Conservation (phyloP, 176 grass and related monocot genomes). For the Zizania latifolia region DNA sequence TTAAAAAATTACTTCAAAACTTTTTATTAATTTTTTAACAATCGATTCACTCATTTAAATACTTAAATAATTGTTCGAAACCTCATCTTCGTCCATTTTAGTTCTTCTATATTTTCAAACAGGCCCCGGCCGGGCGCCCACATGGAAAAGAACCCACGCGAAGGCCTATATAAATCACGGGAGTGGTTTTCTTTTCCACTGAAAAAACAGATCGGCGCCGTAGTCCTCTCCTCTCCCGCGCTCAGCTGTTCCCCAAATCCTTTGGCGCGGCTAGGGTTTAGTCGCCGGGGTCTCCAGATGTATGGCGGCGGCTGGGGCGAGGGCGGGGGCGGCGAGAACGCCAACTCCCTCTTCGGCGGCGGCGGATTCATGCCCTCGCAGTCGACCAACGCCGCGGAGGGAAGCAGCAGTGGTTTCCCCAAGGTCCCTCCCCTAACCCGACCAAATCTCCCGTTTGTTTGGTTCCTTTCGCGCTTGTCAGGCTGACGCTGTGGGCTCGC, state of each 20-base stretch:
- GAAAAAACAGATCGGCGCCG: neutral
- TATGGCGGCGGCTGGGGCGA: slow-evolving; percentile 34
- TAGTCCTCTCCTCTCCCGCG: slow-evolving; percentile 5
- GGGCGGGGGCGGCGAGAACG: slow-evolving; percentile 36
- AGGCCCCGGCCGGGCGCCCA: too few species aligned
- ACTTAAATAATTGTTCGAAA: too few species aligned
- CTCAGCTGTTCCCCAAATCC: neutral
- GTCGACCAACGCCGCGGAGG: slow-evolving; percentile 50
- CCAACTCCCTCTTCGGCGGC: slow-evolving; percentile 59
- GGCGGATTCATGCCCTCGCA: slow-evolving; percentile 96
- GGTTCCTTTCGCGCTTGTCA: neutral
- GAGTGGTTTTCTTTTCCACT: too few species aligned
- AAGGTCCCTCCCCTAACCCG: slow-evolving; percentile 36
- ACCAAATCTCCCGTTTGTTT: neutral
- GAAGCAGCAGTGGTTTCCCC: slow-evolving; percentile 21
- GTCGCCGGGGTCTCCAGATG: slow-evolving; percentile 26
- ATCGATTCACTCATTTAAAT: too few species aligned
- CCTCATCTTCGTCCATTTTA: too few species aligned
- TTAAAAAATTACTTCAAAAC: too few species aligned
- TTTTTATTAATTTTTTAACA: too few species aligned
- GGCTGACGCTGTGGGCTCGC: neutral
- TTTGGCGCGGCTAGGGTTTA: slow-evolving; percentile 36
- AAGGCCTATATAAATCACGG: neutral
- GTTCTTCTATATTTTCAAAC: too few species aligned
- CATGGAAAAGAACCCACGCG: neutral